Conservation (phyloP, 345 rosid genomes). For the Syzygium grande region DNA sequence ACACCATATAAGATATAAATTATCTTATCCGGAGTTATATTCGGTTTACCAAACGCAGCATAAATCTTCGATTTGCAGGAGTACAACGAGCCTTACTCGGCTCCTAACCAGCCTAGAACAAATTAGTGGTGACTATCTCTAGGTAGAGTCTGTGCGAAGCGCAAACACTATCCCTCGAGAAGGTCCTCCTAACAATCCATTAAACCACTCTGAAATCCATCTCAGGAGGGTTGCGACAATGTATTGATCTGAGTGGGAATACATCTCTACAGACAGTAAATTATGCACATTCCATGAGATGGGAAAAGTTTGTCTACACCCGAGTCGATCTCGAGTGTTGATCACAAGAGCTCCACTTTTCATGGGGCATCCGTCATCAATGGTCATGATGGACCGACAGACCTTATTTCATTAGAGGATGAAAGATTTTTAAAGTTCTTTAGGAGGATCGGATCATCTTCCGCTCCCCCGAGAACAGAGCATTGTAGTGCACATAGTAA, state of each 20-base stretch:
- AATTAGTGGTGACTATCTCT: neutral
- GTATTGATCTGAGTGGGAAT: too few relatives aligned
- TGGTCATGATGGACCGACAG: neutral
- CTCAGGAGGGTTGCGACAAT: neutral
- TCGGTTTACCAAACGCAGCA: too few relatives aligned
- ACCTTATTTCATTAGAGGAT: neutral
- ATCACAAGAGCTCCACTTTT: neutral
- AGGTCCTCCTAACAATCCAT: neutral
- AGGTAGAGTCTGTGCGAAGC: neutral
- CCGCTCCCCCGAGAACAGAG: neutral
- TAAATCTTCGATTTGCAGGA: too few relatives aligned
- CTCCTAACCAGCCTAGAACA: neutral
- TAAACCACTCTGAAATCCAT: too few relatives aligned
- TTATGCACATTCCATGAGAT: neutral
- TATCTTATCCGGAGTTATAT: too few relatives aligned
- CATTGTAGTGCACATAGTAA: neutral
- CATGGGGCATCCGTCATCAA: neutral
- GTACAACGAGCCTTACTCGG: too few relatives aligned
- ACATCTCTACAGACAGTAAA: rapidly evolving
- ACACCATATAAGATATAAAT: too few relatives aligned
- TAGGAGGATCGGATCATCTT: neutral
- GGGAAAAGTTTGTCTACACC: rapidly evolving
- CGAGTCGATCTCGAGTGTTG: neutral
- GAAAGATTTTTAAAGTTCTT: neutral
- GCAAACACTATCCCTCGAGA: neutral